Base-by-base conservation (phyloP, 1,139 yeast genomes). In the Arxiozyma slooffiae region DNA sequence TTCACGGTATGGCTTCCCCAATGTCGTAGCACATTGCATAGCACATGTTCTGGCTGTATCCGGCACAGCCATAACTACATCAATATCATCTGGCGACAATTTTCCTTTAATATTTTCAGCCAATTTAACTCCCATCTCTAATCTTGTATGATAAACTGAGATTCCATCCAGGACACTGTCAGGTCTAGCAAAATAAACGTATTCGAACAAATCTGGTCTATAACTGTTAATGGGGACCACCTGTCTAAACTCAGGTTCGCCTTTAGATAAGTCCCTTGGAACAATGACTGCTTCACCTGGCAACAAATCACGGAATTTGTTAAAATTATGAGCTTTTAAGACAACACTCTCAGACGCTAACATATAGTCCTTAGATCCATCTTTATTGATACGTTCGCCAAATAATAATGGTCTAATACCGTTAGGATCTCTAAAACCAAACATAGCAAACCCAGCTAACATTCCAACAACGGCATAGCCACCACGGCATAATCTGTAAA, bases 281-380 rank as follows among this genome's bases (percentile, higher is more conserved):
- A 92, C 84, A 57, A 94, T 86, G 46, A 92, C 95, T 11, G 96
- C 97, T 71, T 94, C 96, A 63, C 99, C 99, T 1, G 98, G 98
- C 55, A 77, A 72, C 52, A 94, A 71, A 66, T 92, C 98, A 60
- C 88, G 76, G 72, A 84, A 86, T 43, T 77, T 81, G 53, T 77
- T 73, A 70, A 82, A 92, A 22, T 95, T 95, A 60, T 88, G 95
- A n/a, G 97, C 96, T 67, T 85, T 87, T 58, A 92, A 75, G 4
- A 89, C 98, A 55, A 94, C 97, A 52, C 95, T 85, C 69, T 92
- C 98, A 14, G 96, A 85, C 1, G 97, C 96, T 60, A 94, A 73
- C 97, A 92, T 89, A 70, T 86, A 89, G 68, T 92, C 98, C 53
- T 72, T 75, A n/a, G 80, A 60, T n/a, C 94, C 92, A 59, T 85